These are phyloP conservation scores for Flaveria bidentis DNA, from an alignment of 129 eudicot species.

Conservation along the genomic window DNA sequence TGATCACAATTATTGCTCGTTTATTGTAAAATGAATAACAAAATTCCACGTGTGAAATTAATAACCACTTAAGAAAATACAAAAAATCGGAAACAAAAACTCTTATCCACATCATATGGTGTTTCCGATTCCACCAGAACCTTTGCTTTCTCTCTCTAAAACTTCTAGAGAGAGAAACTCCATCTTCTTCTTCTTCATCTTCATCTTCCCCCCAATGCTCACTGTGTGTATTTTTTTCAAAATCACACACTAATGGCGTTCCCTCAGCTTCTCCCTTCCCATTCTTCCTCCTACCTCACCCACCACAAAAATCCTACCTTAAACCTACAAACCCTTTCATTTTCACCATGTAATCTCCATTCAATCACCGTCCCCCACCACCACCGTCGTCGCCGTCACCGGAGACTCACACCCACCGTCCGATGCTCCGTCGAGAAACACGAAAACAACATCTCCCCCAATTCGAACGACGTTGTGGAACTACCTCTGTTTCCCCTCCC, in stretches of 20 bases:
- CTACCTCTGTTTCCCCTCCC: conserved; percentile 88
- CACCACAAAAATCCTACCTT: conserved; percentile 46
- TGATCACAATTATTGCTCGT: conserved; percentile 1
- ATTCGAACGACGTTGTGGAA: conserved; percentile 67
- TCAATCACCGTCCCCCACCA: conserved; percentile 24
- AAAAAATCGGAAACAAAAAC: conserved; percentile 31
- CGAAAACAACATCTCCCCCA: conserved; percentile 46
- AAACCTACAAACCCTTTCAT: conserved; percentile 35
- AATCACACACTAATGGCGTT: conserved; percentile 48
- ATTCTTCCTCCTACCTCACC: conserved; percentile 49
- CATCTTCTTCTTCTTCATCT: conserved; percentile 14
- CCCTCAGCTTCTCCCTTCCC: conserved; percentile 60
- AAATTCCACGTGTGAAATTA: conserved; percentile 39
- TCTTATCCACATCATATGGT: conserved; percentile 44
- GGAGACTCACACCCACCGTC: conserved; percentile 35
- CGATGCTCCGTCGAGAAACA: conserved; percentile 62
- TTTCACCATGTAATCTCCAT: conserved; percentile 17
- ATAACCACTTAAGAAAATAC: conserved; percentile 31
- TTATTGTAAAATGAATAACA: background rate
- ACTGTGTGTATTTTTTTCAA: background rate
- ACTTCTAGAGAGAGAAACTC: conserved; percentile 34
- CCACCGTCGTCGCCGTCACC: conserved; percentile 38
- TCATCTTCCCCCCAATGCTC: conserved; percentile 22
- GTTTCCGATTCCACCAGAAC: conserved; percentile 27
- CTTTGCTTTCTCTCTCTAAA: conserved; percentile 37